phyloP scores from a whole-genome alignment of 139 green algal genomes.

The Chlamydomonas applanata region DNA sequence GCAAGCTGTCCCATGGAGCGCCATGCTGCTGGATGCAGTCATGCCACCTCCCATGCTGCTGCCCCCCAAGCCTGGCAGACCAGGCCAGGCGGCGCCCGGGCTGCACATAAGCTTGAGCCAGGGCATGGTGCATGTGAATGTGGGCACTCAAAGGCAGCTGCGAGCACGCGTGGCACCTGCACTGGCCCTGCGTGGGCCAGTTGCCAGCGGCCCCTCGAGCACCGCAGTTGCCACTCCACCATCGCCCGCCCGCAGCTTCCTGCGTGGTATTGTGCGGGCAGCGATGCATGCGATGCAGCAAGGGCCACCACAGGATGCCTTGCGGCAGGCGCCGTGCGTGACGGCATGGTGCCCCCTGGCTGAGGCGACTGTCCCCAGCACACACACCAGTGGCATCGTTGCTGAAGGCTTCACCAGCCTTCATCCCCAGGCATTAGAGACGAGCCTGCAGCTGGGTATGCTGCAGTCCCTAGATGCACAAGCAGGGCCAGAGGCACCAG shows the following conservation, averaged over 20 bases:
- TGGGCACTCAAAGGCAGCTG: slow-evolving; percentile 29
- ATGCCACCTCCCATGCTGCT: slow-evolving; percentile 32
- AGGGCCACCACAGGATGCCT: too few relatives aligned
- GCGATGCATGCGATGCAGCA: too few relatives aligned
- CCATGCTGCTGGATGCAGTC: slow-evolving; percentile 36
- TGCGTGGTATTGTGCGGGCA: neutral
- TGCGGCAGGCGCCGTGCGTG: too few relatives aligned
- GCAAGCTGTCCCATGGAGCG: neutral
- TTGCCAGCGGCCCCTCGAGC: too few relatives aligned
- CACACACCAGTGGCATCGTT: too few relatives aligned
- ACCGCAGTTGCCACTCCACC: neutral
- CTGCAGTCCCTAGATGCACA: too few relatives aligned
- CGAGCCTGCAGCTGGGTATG: neutral
- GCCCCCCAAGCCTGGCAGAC: slow-evolving; percentile 23
- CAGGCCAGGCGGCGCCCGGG: slow-evolving; percentile 16
- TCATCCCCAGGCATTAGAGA: slow-evolving; percentile 9
- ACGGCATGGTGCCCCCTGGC: too few relatives aligned
- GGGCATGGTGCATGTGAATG: slow-evolving; percentile 12
- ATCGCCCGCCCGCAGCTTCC: neutral
- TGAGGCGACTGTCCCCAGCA: too few relatives aligned
- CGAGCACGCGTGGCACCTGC: slow-evolving; percentile 19
- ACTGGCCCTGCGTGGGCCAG: neutral
- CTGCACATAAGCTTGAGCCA: slow-evolving; percentile 16
- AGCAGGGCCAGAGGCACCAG: too few relatives aligned
- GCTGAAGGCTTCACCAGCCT: neutral